These are phyloP conservation scores for Beauveria caledonica DNA, from an alignment of 2,329 filamentous ascomycete species.

Conservation along the genomic window DNA sequence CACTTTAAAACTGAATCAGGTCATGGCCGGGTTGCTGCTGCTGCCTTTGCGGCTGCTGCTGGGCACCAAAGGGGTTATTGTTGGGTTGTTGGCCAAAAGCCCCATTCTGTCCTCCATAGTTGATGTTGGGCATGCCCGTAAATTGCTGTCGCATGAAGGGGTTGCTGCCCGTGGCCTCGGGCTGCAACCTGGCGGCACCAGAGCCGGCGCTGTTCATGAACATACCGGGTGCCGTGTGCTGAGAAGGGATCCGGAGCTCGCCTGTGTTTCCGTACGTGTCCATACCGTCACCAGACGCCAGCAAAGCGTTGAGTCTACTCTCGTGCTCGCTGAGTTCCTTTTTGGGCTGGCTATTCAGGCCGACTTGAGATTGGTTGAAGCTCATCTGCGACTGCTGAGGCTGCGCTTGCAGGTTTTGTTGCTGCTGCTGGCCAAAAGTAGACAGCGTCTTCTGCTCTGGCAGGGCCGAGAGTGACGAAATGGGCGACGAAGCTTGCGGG, in stretches of 20 bases:
- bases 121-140: conserved; percentile 62
- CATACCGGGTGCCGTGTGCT: conserved; percentile 91
- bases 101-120: conserved; percentile 43
- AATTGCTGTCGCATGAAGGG: conserved; percentile 82
- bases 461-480: conserved; percentile 65
- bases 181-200: conserved; percentile 61
- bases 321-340: conserved; percentile 55
- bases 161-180: conserved; percentile 73
- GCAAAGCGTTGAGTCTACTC: conserved; percentile 75
- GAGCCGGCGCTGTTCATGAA: conserved; percentile 93
- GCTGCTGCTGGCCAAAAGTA: conserved; percentile 42
- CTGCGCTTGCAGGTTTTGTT: conserved; percentile 28
- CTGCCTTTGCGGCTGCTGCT: conserved; percentile 37
- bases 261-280: conserved; percentile 98
- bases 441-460: conserved; percentile 76
- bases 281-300: conserved; percentile 82
- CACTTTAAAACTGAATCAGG: conserved; percentile 55
- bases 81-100: conserved; percentile 40
- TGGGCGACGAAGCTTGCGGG: conserved; percentile 47
- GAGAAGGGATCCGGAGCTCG: conserved; percentile 86
- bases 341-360: conserved; percentile 29
- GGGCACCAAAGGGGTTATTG: conserved; percentile 51
- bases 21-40: conserved; percentile 45
- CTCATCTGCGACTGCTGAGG: conserved; percentile 26
- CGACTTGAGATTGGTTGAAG: conserved; percentile 1